These are phyloP conservation scores for Boletellus sp. DNA, from an alignment of 768 basidiomycete species.

Conservation along the genomic window DNA sequence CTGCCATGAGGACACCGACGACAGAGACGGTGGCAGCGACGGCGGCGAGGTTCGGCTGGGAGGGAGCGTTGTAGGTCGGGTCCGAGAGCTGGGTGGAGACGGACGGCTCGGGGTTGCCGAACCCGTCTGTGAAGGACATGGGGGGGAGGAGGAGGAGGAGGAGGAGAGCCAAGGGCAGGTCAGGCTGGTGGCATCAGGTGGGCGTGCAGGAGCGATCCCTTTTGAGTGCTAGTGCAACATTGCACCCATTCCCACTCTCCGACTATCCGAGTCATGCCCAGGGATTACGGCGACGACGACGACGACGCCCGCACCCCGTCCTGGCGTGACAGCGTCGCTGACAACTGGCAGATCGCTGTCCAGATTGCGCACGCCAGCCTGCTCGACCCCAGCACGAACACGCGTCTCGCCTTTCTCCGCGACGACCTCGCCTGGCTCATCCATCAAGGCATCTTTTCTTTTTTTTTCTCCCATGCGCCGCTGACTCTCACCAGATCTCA, in stretches of 20 bases:
- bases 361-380: constrained; percentile 50
- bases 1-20: constrained; percentile 24
- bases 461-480: not conserved
- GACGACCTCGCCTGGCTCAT: constrained; percentile 59
- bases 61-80: constrained; percentile 17
- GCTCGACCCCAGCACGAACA: constrained; percentile 51
- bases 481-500: constrained; percentile 46
- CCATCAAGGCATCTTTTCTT: constrained; percentile 49
- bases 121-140: not conserved
- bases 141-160: not conserved
- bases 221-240: not conserved
- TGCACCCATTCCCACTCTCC: not conserved
- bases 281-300: constrained; percentile 7
- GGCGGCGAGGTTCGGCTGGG: constrained; percentile 16
- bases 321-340: constrained; percentile 56
- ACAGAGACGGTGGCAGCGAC: constrained; percentile 24
- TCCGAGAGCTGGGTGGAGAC: not conserved
- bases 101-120: not conserved
- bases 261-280: not conserved
- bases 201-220: not conserved
- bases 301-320: constrained; percentile 30
- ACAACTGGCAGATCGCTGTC: constrained; percentile 54
- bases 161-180: not conserved
- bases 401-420: constrained; percentile 53
- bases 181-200: too few species aligned